These are phyloP conservation scores for Primulina tabacum DNA, from an alignment of 257 asterid genomes.

Conservation along the genomic window DNA sequence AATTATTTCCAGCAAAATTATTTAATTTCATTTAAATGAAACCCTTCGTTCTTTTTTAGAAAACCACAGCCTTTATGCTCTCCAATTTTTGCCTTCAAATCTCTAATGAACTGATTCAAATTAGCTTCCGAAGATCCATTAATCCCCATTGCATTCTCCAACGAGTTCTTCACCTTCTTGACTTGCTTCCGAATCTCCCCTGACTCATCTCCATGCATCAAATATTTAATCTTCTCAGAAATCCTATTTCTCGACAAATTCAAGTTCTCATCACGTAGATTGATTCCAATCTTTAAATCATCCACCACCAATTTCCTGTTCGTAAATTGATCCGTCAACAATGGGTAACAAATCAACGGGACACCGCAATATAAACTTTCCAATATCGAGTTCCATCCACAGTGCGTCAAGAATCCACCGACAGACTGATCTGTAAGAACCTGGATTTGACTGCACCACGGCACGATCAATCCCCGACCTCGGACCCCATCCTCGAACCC, in stretches of 20 bases:
- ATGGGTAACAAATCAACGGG: conserved; percentile 56
- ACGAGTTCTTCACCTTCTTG: conserved; percentile 20
- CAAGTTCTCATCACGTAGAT: conserved; percentile 36
- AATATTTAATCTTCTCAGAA: conserved; percentile 28
- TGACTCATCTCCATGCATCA: conserved; percentile 27
- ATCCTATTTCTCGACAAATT: conserved; percentile 31
- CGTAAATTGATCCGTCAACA: conserved; percentile 38
- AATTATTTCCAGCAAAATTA: too few species aligned
- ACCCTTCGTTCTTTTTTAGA: too few species aligned
- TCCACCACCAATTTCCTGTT: conserved; percentile 50
- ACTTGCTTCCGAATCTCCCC: conserved; percentile 31
- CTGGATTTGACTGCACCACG: conserved; percentile 46
- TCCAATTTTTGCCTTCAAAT: conserved; percentile 27
- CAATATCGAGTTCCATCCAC: conserved; percentile 55
- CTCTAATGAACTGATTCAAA: conserved; percentile 28
- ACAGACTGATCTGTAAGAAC: conserved; percentile 34
- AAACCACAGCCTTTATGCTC: too few species aligned
- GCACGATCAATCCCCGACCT: conserved; percentile 36
- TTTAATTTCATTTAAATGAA: too few species aligned
- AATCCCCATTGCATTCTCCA: conserved; percentile 25
- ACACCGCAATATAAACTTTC: conserved; percentile 54
- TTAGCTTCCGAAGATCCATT: conserved; percentile 33
- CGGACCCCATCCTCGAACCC: conserved; percentile 25
- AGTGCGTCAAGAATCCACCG: conserved; percentile 55
- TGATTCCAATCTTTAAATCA: conserved; percentile 49